Conservation (phyloP, 208 protist species). For the Trypanosoma cruzi region DNA sequence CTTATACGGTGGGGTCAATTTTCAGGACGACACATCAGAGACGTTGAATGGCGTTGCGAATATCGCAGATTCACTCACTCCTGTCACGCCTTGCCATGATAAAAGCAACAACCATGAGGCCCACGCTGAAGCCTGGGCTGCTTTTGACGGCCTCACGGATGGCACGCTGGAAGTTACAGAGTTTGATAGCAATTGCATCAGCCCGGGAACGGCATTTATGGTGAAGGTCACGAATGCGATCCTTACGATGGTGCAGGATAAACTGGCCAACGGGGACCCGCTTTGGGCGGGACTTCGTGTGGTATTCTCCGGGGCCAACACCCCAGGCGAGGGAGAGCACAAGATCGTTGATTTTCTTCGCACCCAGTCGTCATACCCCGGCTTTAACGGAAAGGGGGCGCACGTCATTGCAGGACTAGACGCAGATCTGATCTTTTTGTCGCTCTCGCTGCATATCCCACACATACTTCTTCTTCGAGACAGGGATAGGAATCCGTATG, state of each 20-base stretch:
- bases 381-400: slow-evolving; percentile 78
- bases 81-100: neutral
- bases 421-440: slow-evolving; percentile 99
- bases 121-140: neutral
- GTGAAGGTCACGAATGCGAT: slow-evolving; percentile 74
- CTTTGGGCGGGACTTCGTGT: slow-evolving; percentile 90
- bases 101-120: neutral
- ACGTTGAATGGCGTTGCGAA: neutral
- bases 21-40: slow-evolving; percentile 3
- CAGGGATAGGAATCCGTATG: slow-evolving; percentile 29
- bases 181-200: slow-evolving; percentile 99
- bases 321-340: slow-evolving; percentile 98
- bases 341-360: slow-evolving; percentile 93
- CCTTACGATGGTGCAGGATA: slow-evolving; percentile 77
- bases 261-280: slow-evolving; percentile 49
- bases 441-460: slow-evolving; percentile 94
- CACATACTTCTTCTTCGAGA: slow-evolving; percentile 94
- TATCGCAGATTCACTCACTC: neutral
- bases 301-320: slow-evolving; percentile 93
- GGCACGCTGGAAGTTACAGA: neutral
- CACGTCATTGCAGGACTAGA: slow-evolving; percentile 99
- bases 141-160: neutral
- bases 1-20: slow-evolving; percentile 44
- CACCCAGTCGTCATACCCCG: slow-evolving; percentile 70
- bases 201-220: slow-evolving; percentile 99